Evolutionary conservation across 139 green algal genomes (phyloP).

Genomic region (Chlamydomonas urium): DNA sequence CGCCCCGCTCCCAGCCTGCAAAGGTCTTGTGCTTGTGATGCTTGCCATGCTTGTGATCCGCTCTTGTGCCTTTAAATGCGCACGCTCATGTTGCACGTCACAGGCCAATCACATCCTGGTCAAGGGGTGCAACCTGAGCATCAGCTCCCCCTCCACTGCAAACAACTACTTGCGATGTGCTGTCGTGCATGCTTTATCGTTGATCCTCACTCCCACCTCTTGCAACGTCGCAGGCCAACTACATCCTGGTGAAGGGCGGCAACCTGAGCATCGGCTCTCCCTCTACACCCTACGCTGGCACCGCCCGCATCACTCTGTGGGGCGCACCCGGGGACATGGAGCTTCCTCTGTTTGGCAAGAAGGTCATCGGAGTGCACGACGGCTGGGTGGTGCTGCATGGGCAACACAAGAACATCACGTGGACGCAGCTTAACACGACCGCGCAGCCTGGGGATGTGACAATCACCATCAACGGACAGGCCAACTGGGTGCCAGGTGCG

Average conservation of each 20-base stretch:
- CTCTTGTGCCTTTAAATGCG: too few species aligned
- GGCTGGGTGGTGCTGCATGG: constrained; percentile 51
- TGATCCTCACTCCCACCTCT: background rate
- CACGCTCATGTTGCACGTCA: too few species aligned
- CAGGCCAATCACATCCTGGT: too few species aligned
- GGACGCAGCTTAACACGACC: constrained; percentile 43
- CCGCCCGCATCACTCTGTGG: constrained; percentile 59
- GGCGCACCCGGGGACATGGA: constrained; percentile 39
- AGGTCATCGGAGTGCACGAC: constrained; percentile 37
- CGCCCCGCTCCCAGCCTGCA: too few species aligned
- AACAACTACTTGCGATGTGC: too few species aligned
- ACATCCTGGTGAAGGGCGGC: constrained; percentile 57
- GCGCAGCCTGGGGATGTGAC: constrained; percentile 19
- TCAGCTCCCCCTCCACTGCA: background rate
- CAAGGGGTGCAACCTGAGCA: background rate
- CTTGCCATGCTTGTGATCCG: too few species aligned
- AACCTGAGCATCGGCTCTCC: constrained; percentile 46
- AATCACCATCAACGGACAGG: constrained; percentile 34
- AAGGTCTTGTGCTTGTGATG: too few species aligned
- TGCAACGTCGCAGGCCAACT: constrained; percentile 28
- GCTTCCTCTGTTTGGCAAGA: constrained; percentile 62
- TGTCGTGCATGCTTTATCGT: background rate
- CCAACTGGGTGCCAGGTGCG: constrained; percentile 32
- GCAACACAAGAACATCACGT: constrained; percentile 48
- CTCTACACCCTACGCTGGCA: constrained; percentile 31